A percentile compares a stretch with the other conserved stretches of the same genome.
Conservation (phyloP, 2,329 filamentous ascomycete species). For the Nemania sp. region DNA sequence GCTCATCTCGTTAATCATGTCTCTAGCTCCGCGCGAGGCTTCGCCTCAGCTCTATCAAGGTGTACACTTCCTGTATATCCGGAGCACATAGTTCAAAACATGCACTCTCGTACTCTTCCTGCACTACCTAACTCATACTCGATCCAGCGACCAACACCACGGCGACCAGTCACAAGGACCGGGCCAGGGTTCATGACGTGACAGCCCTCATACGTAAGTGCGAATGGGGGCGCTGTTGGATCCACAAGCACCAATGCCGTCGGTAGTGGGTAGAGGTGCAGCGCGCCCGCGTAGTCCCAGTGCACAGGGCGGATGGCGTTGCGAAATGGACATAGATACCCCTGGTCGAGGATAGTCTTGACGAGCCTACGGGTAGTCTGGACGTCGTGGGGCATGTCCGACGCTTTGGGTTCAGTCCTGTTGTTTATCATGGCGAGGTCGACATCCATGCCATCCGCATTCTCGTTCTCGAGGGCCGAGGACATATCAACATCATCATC, state of each 20-base stretch:
- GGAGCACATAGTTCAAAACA: slow-evolving; percentile 47
- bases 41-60: too few species aligned
- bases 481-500: slow-evolving; percentile 42
- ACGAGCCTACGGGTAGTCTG: slow-evolving; percentile 75
- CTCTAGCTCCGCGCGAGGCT: slow-evolving; percentile 2
- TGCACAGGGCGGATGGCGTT: slow-evolving; percentile 78
- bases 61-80: too few species aligned
- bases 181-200: slow-evolving; percentile 92
- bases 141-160: slow-evolving; percentile 76
- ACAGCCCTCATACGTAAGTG: slow-evolving; percentile 90
- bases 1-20: slow-evolving; percentile 8
- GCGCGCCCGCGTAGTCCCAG: slow-evolving; percentile 79
- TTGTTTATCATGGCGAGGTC: slow-evolving; percentile 35
- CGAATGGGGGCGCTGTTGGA: slow-evolving; percentile 78
- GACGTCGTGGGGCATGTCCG: slow-evolving; percentile 51
- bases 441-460: slow-evolving; percentile 49
- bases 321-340: slow-evolving; percentile 84
- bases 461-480: slow-evolving; percentile 31
- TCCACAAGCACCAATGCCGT: slow-evolving; percentile 84
- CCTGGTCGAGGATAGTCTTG: slow-evolving; percentile 90
- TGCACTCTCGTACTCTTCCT: slow-evolving; percentile 66
- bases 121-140: slow-evolving; percentile 76
- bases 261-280: slow-evolving; percentile 87
- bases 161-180: slow-evolving; percentile 69
- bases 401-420: slow-evolving; percentile 6